Percentiles rank a stretch among this genome's conserved stretches.
Conservation (phyloP, 371 early-diverging fungal species). For the Rhizopus delemar region DNA sequence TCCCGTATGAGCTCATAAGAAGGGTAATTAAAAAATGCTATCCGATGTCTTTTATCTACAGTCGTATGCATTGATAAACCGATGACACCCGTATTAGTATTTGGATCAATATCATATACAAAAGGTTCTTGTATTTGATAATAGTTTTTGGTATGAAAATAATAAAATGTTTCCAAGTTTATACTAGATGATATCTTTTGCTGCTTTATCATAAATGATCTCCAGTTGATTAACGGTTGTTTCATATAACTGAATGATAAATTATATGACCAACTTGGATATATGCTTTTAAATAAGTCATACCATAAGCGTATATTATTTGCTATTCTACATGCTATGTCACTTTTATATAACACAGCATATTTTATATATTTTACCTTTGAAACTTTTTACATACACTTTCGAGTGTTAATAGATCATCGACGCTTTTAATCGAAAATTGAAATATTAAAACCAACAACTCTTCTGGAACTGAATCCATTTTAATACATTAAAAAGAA, state of each 20-base stretch:
- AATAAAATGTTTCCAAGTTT: too few species aligned
- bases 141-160: background rate
- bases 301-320: slow-evolving; percentile 37
- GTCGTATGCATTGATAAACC: slow-evolving; percentile 34
- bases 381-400: slow-evolving; percentile 30
- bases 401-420: slow-evolving; percentile 22
- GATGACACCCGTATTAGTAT: slow-evolving; percentile 32
- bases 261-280: slow-evolving; percentile 32
- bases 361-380: slow-evolving; percentile 14
- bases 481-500: slow-evolving; percentile 3
- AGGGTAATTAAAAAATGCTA: slow-evolving; percentile 42
- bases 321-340: slow-evolving; percentile 12
- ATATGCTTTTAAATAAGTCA: slow-evolving; percentile 22
- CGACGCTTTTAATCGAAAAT: slow-evolving; percentile 21
- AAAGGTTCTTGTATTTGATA: slow-evolving; percentile 39
- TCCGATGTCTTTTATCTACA: slow-evolving; percentile 25
- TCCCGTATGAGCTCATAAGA: slow-evolving; percentile 38
- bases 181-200: background rate
- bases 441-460: slow-evolving; percentile 33
- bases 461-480: slow-evolving; percentile 42
- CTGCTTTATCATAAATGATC: slow-evolving; percentile 28
- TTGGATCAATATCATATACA: slow-evolving; percentile 39
- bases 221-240: slow-evolving; percentile 37
- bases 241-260: slow-evolving; percentile 23
- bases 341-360: background rate